Conservation (phyloP, 441 rosid genomes). For the Theobroma grandiflorum region DNA sequence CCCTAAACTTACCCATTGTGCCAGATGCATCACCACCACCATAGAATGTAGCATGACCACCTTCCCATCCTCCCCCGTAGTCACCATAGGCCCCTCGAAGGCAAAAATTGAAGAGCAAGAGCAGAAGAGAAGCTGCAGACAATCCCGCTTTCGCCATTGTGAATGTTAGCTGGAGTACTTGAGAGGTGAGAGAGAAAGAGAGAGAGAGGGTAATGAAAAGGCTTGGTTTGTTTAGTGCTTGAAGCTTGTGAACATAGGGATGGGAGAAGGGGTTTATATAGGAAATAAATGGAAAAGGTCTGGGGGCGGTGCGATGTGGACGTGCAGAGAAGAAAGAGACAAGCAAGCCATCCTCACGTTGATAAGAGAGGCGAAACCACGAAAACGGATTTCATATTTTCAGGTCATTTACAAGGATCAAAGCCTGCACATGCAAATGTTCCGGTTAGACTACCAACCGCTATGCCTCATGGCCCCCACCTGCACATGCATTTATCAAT, state of each 20-base stretch:
- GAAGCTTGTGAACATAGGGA: slow-evolving; percentile 22
- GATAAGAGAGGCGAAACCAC: slow-evolving; percentile 8
- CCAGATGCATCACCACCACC: slow-evolving; percentile 96
- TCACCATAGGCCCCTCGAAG: slow-evolving; percentile 51
- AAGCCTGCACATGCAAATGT: slow-evolving; percentile 74
- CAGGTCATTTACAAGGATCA: slow-evolving; percentile 31
- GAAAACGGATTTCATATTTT: slow-evolving; percentile 19
- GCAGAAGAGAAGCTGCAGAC: slow-evolving; percentile 37
- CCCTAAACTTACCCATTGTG: slow-evolving; percentile 77
- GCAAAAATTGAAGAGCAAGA: slow-evolving; percentile 43
- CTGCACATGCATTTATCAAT: slow-evolving; percentile 55
- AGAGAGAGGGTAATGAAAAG: slow-evolving; percentile 4
- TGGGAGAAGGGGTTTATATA: slow-evolving; percentile 42
- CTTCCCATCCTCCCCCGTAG: slow-evolving; percentile 77
- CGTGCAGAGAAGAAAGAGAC: slow-evolving; percentile 34
- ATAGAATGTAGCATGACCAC: slow-evolving; percentile 91
- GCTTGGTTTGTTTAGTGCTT: slow-evolving; percentile 21
- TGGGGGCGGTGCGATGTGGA: slow-evolving; percentile 38
- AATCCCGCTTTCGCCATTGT: slow-evolving; percentile 44
- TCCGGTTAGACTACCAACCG: slow-evolving; percentile 52
- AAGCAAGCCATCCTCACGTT: slow-evolving; percentile 27
- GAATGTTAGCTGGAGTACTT: neutral
- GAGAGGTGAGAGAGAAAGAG: neutral
- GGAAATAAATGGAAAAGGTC: slow-evolving; percentile 18
- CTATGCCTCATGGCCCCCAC: slow-evolving; percentile 46